Evolutionary conservation across 2,329 filamentous ascomycete species (phyloP), one percentile per base, ranked within the genome.

Genomic region (Ceratocystis albifundus): DNA sequence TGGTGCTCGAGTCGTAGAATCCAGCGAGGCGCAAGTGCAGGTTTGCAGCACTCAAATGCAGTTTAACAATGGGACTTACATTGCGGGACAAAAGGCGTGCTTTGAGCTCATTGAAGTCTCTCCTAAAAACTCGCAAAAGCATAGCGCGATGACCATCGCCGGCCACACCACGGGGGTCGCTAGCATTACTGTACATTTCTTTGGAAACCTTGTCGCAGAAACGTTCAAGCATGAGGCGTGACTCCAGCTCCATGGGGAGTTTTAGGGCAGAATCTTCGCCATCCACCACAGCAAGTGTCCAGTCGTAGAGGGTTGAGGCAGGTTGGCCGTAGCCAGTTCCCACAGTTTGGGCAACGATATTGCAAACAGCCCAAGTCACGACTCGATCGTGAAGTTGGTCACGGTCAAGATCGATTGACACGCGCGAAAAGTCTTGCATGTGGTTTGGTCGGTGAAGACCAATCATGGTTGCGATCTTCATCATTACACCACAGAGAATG

Each of bases 291-390:
- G 81, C 85, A 68, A 88, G 78, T 1, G 85, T 92, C 82, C 84
- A 91, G 75, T 88, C 89, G 75, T 88, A 92, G 61, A 87, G 79
- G 64, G 85, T 90, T 59, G 88, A 89, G 4, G 89, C 88, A 6
- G 89, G 89, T 73, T 92, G 89, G 4, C 89, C 89, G 71, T 91
- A 90, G 22, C 89, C 89, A 3, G 89, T 93, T n/a, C 88, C 88
- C 55, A 92, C 84, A 66, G 85, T 86, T 72, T 93, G 89, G 25
- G 88, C 86, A 44, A 92, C 89, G 69, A 93, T 88, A 72, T 94
- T 94, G 77, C 88, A 90, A 3, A 90, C 87, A 1, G 89, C 89
- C 89, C 89, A 94, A 1, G 89, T 93, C 63, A 85, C 84, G 55
- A 92, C 84, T 46, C 89, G 82, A 72, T 94, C 89, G 70, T 88